Evolutionary conservation across 495 filamentous ascomycete species (phyloP), one percentile per base, ranked within the genome.

Genomic region (Neurospora tetrasperma): DNA sequence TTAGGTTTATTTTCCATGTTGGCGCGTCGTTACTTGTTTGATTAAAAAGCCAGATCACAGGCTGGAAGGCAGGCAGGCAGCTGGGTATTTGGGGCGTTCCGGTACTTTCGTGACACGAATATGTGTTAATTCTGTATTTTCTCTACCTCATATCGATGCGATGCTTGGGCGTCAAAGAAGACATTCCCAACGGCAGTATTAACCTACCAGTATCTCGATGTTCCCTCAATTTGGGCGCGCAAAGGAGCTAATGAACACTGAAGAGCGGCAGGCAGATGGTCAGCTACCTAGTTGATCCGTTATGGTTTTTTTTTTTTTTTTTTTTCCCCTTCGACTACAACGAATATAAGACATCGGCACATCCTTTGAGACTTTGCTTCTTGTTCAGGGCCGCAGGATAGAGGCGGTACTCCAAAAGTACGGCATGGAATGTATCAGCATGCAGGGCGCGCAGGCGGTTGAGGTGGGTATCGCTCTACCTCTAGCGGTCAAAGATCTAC

Each of bases 1-100:
- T 70, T 83, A 43, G 23, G 43, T 69, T 70, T 72, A 12, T 62
- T 70, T 71, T 44, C 6, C 31, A 23, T 42, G 12, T 42, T 40
- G 69, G 69, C 20, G 27, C 12, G 31, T 71, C n/a, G 68, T 66
- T 40, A 40, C 72, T 70, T 42, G 46, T 42, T 48, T 71, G 42
- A 71, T 31, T 72, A 40, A 59, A 74, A 44, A 35, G 73, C 66
- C 66, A 48, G 42, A n/a, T 73, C 46, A 23, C 38, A 66, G 54
- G 48, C 48, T 59, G 48, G 48, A 59, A 59, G 48, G 54, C 54
- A 35, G 54, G 54, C 54, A 66, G 54, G 54, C 54, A 66, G 54
- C 54, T 66, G 54, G 54, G 54, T 66, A 66, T 66, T 66, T 31
- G 23, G 54, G 54, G 54, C 54, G 54, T 66, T 66, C 54, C 54